Evolutionary conservation across 2,329 filamentous ascomycete genomes (phyloP).

Genomic region (Epichloe glyceriae): DNA sequence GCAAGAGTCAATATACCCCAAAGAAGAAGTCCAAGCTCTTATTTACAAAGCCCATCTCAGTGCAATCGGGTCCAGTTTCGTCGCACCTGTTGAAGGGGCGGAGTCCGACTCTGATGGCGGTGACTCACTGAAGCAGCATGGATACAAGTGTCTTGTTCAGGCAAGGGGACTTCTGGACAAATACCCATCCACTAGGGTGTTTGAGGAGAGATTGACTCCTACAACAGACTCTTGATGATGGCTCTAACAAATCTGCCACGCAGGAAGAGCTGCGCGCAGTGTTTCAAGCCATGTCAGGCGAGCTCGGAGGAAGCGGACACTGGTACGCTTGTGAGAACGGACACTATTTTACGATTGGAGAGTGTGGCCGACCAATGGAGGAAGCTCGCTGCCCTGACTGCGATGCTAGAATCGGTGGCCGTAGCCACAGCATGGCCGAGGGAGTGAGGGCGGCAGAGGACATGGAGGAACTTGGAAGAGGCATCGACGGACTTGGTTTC

Average conservation of each 20-base stretch:
- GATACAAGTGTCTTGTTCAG: background rate
- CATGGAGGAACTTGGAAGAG: slow-evolving; percentile 5
- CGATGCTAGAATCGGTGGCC: slow-evolving; percentile 41
- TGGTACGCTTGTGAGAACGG: slow-evolving; percentile 48
- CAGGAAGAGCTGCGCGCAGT: slow-evolving; percentile 38
- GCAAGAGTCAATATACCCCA: slow-evolving; percentile 18
- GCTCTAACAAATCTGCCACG: slow-evolving; percentile 35
- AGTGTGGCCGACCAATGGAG: slow-evolving; percentile 56
- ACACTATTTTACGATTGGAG: slow-evolving; percentile 50
- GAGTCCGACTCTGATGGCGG: background rate
- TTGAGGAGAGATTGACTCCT: background rate
- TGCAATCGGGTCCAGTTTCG: slow-evolving; percentile 24
- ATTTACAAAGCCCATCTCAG: slow-evolving; percentile 31
- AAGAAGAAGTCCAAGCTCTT: slow-evolving; percentile 36
- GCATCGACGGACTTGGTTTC: background rate
- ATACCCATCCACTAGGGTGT: background rate
- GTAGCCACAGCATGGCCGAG: slow-evolving; percentile 30
- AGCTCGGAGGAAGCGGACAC: slow-evolving; percentile 41
- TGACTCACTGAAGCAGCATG: background rate
- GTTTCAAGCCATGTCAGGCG: slow-evolving; percentile 35
- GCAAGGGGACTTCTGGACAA: background rate
- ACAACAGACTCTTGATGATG: slow-evolving; percentile 11
- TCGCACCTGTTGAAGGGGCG: background rate
- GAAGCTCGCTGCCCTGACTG: slow-evolving; percentile 49
- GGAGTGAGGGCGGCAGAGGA: slow-evolving; percentile 37